These are phyloP conservation scores for Raddia guianensis DNA, from an alignment of 176 grass and related monocot genomes.

Conservation along the genomic window DNA sequence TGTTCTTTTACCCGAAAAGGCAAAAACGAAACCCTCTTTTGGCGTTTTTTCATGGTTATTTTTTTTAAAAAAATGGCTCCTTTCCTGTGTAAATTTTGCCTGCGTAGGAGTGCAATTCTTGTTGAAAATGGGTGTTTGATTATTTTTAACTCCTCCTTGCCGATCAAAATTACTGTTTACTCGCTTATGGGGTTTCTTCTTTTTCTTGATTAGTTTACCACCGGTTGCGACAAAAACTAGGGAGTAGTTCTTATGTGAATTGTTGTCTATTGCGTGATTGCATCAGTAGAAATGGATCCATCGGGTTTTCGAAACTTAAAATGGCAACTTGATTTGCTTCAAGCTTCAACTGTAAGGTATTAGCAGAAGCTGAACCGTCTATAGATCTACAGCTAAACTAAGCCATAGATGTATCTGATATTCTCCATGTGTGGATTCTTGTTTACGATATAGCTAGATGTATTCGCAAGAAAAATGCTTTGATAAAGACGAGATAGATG, in stretches of 20 bases:
- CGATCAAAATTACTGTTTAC: conserved; percentile 1
- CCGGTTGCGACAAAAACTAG: neutral
- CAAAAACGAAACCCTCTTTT: neutral
- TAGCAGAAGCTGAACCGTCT: neutral
- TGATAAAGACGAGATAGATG: conserved; percentile 23
- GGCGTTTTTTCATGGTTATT: conserved; percentile 27
- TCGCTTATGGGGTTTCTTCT: neutral
- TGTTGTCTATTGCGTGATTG: neutral
- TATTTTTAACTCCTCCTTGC: conserved; percentile 4
- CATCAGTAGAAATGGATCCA: neutral
- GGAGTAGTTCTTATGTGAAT: neutral
- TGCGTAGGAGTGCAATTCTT: neutral
- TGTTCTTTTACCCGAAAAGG: neutral
- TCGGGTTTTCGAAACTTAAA: neutral
- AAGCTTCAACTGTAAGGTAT: neutral
- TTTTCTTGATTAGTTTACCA: conserved; percentile 3
- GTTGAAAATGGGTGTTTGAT: neutral
- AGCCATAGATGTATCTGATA: neutral
- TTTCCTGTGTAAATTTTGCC: neutral
- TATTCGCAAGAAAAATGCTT: neutral
- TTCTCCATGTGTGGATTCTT: conserved; percentile 11
- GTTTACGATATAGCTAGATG: conserved; percentile 28
- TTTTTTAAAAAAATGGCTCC: conserved; percentile 14
- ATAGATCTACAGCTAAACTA: conserved; percentile 21
- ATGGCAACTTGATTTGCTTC: neutral